phyloP scores from a whole-genome alignment of 139 green algal species.

The Asterochloris erici region DNA sequence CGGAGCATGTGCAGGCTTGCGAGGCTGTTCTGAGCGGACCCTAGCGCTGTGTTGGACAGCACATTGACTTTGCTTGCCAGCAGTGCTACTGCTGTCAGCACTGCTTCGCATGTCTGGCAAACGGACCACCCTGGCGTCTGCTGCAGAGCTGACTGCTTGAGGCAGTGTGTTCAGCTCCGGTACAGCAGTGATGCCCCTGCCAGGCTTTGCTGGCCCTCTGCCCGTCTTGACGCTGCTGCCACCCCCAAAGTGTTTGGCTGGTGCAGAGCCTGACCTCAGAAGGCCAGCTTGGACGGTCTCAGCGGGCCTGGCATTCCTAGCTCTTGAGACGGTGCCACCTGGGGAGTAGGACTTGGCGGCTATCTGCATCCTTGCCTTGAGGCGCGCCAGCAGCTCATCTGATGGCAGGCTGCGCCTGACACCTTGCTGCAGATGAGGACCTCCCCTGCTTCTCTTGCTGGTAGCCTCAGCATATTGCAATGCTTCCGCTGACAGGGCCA shows the following conservation, averaged over 20 bases:
- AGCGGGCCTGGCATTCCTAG: neutral
- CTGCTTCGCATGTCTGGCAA: neutral
- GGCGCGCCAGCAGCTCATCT: slow-evolving; percentile 4
- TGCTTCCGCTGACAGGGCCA: neutral
- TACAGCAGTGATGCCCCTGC: neutral
- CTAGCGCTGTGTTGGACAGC: neutral
- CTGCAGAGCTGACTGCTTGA: neutral
- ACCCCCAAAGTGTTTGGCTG: neutral
- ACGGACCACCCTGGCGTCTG: slow-evolving; percentile 6
- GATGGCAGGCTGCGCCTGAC: neutral
- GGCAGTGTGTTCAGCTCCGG: no score
- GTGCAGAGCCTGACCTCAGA: neutral
- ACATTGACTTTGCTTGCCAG: neutral
- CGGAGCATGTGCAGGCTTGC: neutral
- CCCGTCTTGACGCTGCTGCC: neutral
- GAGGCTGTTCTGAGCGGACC: neutral
- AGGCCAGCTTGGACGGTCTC: neutral
- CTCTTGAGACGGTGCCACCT: neutral
- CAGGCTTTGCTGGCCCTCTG: neutral
- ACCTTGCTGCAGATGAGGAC: neutral
- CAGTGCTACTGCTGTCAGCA: neutral
- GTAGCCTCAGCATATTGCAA: neutral
- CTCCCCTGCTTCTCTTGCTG: neutral
- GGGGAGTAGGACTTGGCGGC: slow-evolving; percentile 3
- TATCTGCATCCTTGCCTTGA: slow-evolving; percentile 5